phyloP scores from a whole-genome alignment of 2,329 filamentous ascomycete species.

The Verticillium isaacii region DNA sequence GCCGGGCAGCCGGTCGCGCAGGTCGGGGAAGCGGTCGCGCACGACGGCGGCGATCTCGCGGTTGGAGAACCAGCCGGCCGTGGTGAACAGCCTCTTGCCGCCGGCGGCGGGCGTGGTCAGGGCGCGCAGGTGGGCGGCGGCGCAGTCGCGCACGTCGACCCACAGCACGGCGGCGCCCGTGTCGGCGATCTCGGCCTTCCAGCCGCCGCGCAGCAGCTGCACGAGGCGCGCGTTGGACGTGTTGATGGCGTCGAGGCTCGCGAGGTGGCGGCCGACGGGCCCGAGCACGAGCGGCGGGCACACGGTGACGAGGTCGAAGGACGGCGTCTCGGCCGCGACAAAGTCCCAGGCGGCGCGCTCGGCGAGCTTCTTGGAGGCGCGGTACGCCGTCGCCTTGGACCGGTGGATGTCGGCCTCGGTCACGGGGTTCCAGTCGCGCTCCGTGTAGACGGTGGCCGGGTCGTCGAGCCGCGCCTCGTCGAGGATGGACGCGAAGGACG shows the following conservation, averaged over 20 bases:
- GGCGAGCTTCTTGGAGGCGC: conserved; percentile 49
- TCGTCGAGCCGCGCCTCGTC: conserved; percentile 30
- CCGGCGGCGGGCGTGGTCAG: conserved; percentile 42
- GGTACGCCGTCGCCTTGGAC: conserved; percentile 40
- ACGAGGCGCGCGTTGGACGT: conserved; percentile 50
- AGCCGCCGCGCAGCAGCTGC: conserved; percentile 43
- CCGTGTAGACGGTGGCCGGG: conserved; percentile 36
- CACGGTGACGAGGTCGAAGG: conserved; percentile 48
- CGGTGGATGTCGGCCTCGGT: conserved; percentile 38
- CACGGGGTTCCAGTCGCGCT: conserved; percentile 49
- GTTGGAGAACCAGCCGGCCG: conserved; percentile 42
- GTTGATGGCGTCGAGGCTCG: conserved; percentile 36
- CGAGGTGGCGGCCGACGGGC: conserved; percentile 12
- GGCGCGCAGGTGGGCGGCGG: conserved; percentile 46
- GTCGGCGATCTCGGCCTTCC: conserved; percentile 37
- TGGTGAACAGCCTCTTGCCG: conserved; percentile 47
- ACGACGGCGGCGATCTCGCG: conserved; percentile 37
- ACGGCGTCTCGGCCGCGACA: conserved; percentile 33
- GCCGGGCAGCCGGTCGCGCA: conserved; percentile 40
- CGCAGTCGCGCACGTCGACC: conserved; percentile 54
- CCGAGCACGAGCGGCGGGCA: conserved; percentile 46
- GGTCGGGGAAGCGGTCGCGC: conserved; percentile 44
- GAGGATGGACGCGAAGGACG: conserved; percentile 50
- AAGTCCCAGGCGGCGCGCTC: conserved; percentile 52
- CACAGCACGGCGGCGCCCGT: conserved; percentile 38